Base-by-base conservation (phyloP, 306 rosid species). In the Coriaria nepalensis region DNA sequence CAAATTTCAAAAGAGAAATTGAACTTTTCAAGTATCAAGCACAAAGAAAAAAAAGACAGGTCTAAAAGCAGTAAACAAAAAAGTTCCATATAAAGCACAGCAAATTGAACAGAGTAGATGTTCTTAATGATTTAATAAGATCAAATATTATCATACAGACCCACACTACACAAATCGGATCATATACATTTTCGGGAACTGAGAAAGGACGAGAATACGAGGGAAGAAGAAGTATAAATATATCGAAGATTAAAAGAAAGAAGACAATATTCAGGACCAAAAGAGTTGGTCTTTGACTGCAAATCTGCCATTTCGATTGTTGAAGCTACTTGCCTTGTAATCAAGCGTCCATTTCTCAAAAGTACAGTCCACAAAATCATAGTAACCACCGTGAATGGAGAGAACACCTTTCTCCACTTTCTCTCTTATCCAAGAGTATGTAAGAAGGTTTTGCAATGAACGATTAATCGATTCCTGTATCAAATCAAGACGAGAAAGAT, bases 261-360 rank as follows among this genome's bases (percentile, higher is more conserved):
- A 37, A 67, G 10, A 40, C 12, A 8, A 48, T 50, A 45, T 63
- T 86, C 83, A 85, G 53, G 68, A 56, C 98, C 98, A 90, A 61
- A 62, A 67, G 48, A 62, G 52, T 60, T 52, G 69, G 61, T 79
- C 65, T 77, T 73, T 85, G 29, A 76, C 64, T 4, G 85, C 68
- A 59, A 85, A 47, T 49, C 51, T 58, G 42, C 64, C 75, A 52
- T 47, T 64, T 69, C 49, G 71, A 57, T 71, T 74, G 43, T 56
- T 61, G 35, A 50, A 57, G 57, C 64, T 63, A 56, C 70, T 68
- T 64, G 73, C 82, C 49, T 73, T 39, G 53, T 75, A 82, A 68
- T 90, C 95, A 43, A 90, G 66, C 56, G 95, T 77, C 98, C 98
- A 90, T 60, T 90, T 90, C 85, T 90, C 98, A 52, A 90, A 90